A percentile compares a stretch with the other conserved stretches of the same genome.
Evolutionary conservation across 345 rosid species (phyloP).

Genomic region (Dipteronia sinensis): DNA sequence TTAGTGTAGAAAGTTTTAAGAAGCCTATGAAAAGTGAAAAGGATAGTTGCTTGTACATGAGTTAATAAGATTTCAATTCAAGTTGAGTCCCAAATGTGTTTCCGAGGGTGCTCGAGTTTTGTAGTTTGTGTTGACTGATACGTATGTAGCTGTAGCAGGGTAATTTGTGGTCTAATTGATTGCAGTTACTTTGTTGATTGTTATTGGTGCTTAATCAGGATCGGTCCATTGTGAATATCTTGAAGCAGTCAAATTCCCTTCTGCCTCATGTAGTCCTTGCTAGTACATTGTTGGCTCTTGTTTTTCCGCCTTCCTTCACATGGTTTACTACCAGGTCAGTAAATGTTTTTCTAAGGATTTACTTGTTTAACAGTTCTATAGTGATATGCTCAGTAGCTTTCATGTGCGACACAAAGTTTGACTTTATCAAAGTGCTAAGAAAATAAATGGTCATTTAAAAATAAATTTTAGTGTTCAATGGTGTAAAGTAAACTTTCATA

Average conservation of each 20-base stretch:
- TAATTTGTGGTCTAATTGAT: background rate
- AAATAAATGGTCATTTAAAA: background rate
- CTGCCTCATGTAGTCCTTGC: constrained; percentile 89
- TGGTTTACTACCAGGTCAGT: constrained; percentile 90
- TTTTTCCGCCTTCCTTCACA: constrained; percentile 90
- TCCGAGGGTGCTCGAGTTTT: background rate
- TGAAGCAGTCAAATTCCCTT: constrained; percentile 74
- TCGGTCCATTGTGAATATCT: constrained; percentile 47
- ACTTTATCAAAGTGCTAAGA: background rate
- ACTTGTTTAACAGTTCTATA: background rate
- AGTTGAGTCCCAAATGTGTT: constrained; percentile 1
- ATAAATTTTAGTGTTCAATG: background rate
- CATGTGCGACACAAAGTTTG: background rate
- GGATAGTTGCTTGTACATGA: background rate
- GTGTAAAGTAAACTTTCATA: background rate
- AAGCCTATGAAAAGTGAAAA: background rate
- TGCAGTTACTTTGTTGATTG: constrained; percentile 13
- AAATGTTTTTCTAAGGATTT: background rate
- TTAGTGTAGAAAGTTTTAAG: background rate
- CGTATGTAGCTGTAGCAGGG: constrained; percentile 1
- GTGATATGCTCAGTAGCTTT: background rate
- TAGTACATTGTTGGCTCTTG: constrained; percentile 84
- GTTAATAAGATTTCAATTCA: background rate
- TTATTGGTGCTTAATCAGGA: constrained; percentile 39
- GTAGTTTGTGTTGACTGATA: constrained; percentile 15